Evolutionary conservation across 176 grass and related monocot genomes (phyloP), one percentile per base, ranked within the genome.

Genomic region (Zizania latifolia): DNA sequence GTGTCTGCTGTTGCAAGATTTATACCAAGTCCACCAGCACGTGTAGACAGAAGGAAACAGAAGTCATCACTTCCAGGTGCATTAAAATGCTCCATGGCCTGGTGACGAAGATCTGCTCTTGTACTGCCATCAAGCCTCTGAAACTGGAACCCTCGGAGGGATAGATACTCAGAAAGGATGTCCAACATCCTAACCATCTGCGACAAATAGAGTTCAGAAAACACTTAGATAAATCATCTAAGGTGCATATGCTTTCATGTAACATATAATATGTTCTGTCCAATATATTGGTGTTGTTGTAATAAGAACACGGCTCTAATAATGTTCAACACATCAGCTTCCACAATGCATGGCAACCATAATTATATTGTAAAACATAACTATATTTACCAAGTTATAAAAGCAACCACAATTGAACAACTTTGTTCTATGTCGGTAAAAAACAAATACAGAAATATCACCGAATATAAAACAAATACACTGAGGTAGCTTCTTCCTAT

Each of bases 141-240:
- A 85, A 90, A 99, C 80, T 99, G 91, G 76, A 99, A 94, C 72
- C 95, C 95, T 71, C 91, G 84, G 76, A 99, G 79, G 9, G 91
- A 92, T 40, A 99, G 79, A 78, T 99, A 99, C 73, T 99, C 95
- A 38, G 95, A 85, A 83, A 99, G 89, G 77, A 99, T 99, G 79
- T 99, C 95, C 82, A 99, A 75, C 95, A 99, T 94, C 89, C 77
- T 94, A 68, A 99, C 95, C 95, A 99, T 99, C 95, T 99, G 91
- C 74, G 80, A 66, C 48, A 65, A 87, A 50, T 62, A 62, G 54
- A 69, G 37, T 48, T 51, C 66, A 24, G 34, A 79, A 46, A 14
- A 8, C 16, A 60, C 36, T 76, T 48, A 74, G 36, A 39, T 41
- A 43, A 58, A 70, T 5, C 29, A 40, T 50, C 48, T 45, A 2